Base-by-base conservation (phyloP, 805 yeast species). In the Ogataea minuta region DNA sequence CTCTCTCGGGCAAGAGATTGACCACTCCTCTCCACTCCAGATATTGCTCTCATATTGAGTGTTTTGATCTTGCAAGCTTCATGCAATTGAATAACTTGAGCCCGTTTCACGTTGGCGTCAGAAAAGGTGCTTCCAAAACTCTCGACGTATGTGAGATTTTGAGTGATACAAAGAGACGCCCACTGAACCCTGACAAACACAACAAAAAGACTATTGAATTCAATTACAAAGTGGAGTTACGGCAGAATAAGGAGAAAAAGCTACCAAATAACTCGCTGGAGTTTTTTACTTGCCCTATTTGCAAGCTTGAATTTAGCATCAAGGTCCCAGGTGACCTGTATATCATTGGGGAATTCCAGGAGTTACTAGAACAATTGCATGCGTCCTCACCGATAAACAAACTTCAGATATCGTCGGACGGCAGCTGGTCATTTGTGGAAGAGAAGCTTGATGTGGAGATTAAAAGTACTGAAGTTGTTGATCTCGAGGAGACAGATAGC, bases 11-110 rank as follows among this genome's bases (percentile, higher is more conserved):
- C n/a, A 42, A 39, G 9, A 35, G 54, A 27, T 29, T 62, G 40
- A 42, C 37, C 4, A 59, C 57, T 2, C 68, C 68, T 1, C 36
- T 62, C n/a, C 42, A 63, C 30, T 49, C 62, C 2, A 43, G 53
- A 25, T 59, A 39, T 31, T 63, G 68, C 43, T 57, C 67, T 2
- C 68, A 63, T 44, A 34, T 61, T 10, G 66, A 60, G 34, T 63
- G 67, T 37, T 63, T 63, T 36, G 68, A 63, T 39, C 41, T 62
- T 36, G 46, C 46, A 4, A 51, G 61, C 4, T 63, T 63, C 39
- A 32, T 57, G 28, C 51, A 46, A 15, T 43, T 63, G 48, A 52
- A 63, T 41, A 41, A 49, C 14, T 36, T 63, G 21, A 43, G 36
- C 13, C 61, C 64, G 9, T 61, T 60, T 28, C 47, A 36, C 28